Evolutionary conservation across 2,329 filamentous ascomycete genomes (phyloP), one percentile per base, ranked within the genome.

Genomic region (Monosporascus sp.): DNA sequence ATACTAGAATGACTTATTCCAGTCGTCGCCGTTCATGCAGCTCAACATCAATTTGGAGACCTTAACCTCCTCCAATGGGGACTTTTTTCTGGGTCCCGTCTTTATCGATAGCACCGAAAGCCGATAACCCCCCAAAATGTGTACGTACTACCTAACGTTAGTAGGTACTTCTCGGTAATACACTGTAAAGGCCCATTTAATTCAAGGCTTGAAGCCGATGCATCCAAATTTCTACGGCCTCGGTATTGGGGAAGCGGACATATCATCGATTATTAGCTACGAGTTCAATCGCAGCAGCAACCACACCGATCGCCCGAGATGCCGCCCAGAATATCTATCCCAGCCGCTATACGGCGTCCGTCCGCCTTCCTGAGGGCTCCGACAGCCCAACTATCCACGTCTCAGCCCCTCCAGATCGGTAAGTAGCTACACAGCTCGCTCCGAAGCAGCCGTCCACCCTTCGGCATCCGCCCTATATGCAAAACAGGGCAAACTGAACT

Each of bases 291-390:
- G 47, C 25, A 18, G n/a, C 34, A 36, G 34, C 31, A 24, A 44
- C 24, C 52, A 46, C 51, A n/a, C 34, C 53, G 54, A 54, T 50
- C 48, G 53, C 50, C 57, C 58, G 66, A 58, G 50, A 78, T 78
- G 75, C 69, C 72, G 52, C 71, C 71, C 18, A 65, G 72, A 60
- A 64, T 75, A 62, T 63, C 70, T 9, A 51, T 63, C 1, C 37
- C 65, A 8, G 47, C 55, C 38, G 60, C 62, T 34, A 25, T 68
- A 5, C 57, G 64, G 57, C 62, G 58, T 25, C 60, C 62, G 17
- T 50, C 57, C 1, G 54, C 55, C 18, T 42, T 60, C 45, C 18
- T 62, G 42, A 55, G 53, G 52, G 49, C 54, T n/a, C 60, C 62
- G 42, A 51, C 37, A n/a, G 62, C 62, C 20, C 58, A 60, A 48